Base-by-base conservation (phyloP, 352 stramenopile genomes). In the Phytophthora vignae region DNA sequence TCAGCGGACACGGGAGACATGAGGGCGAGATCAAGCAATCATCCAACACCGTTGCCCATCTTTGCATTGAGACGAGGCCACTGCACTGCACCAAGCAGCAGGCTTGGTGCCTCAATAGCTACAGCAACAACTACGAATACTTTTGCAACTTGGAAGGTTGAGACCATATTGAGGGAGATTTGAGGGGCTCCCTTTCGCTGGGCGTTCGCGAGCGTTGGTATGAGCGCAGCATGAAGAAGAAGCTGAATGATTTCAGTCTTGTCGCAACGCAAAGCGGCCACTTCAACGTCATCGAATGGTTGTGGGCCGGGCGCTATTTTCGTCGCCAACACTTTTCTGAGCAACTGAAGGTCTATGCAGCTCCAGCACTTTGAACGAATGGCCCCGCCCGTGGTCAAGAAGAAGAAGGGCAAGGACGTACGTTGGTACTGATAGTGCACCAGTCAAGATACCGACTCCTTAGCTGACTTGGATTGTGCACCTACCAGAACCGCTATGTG, bases 401-500 rank as follows among this genome's bases (percentile, higher is more conserved):
- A 64, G 64, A 76, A 73, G 64, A 77, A 77, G 29, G 19, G 52
- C 61, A 75, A 69, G n/a, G 71, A 75, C 58, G 71, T 78, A 69
- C 19, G 67, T 54, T 42, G n/a, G 33, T 31, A 5, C n/a, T 31
- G 6, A 22, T 36, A 5, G 15, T 61, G 29, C 21, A 57, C 31
- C 25, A 38, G 49, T 19, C 3, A 48, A 25, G 22, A 25, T 25
- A 25, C 22, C 7, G 31, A 1, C n/a, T 48, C 40, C 9, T 22
- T 36, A n/a, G 49, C 22, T 55, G n/a, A 60, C 10, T n/a, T n/a
- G 17, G 25, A 9, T 66, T 56, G 40, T 42, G 1, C 33, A 19
- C 60, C 29, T 9, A 11, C 1, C 60, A 91, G 84, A 87, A 83
- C 58, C 82, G 84, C 1, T 79, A 90, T 67, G 85, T 94, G 55